Conservation (phyloP, 208 protist genomes). For the Leishmania tropica region DNA sequence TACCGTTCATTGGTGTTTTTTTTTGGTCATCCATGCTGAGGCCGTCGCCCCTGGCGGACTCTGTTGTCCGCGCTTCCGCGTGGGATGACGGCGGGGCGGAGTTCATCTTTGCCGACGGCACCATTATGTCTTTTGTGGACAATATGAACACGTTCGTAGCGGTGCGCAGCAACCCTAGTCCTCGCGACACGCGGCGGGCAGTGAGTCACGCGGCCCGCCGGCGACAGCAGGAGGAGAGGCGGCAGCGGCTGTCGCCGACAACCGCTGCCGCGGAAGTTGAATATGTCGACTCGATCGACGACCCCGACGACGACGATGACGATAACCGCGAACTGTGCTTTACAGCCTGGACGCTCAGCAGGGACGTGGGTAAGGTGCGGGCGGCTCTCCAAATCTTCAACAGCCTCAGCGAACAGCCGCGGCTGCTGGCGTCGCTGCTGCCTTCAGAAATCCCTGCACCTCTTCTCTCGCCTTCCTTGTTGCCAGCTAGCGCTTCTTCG, state of each 20-base stretch:
- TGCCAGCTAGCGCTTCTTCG: not conserved
- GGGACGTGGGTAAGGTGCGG: slow-evolving; percentile 66
- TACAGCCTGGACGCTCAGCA: slow-evolving; percentile 68
- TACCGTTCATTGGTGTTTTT: not conserved
- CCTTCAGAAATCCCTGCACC: not conserved
- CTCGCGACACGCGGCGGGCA: not conserved
- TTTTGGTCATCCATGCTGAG: not conserved
- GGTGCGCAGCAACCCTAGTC: slow-evolving; percentile 22
- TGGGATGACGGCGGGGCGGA: slow-evolving; percentile 76
- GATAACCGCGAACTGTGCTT: slow-evolving; percentile 64
- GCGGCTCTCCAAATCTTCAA: slow-evolving; percentile 80
- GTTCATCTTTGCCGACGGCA: slow-evolving; percentile 85
- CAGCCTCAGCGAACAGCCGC: slow-evolving; percentile 53
- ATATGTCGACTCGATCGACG: not conserved
- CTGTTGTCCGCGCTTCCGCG: slow-evolving; percentile 56
- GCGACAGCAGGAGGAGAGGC: not conserved
- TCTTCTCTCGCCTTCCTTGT: slow-evolving; percentile 1
- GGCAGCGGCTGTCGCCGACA: not conserved
- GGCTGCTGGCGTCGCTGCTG: slow-evolving; percentile 54
- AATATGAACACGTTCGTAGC: slow-evolving; percentile 87
- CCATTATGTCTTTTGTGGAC: slow-evolving; percentile 80
- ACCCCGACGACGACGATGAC: not conserved
- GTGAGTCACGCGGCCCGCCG: not conserved
- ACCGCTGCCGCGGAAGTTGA: not conserved
- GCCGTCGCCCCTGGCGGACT: slow-evolving; percentile 2